Conservation (phyloP, 2,329 filamentous ascomycete genomes). For the Bimuria novae-zelandiae region DNA sequence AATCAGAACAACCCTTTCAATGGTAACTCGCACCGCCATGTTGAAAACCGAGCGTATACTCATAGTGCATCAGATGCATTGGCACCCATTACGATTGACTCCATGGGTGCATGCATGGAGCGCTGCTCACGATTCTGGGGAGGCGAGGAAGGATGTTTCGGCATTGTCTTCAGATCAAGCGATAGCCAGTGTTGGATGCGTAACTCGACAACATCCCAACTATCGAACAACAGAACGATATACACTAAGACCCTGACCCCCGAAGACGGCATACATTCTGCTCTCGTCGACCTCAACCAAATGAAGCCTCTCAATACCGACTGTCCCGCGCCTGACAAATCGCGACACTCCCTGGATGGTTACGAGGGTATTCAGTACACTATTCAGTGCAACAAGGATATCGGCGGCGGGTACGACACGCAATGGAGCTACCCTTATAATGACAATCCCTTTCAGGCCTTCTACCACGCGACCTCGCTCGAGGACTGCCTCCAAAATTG, state of each 20-base stretch:
- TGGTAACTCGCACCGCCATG: conserved; percentile 20
- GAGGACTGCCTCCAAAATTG: conserved; percentile 37
- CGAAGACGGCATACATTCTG: conserved; percentile 21
- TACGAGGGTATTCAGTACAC: conserved; percentile 33
- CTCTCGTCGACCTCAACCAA: conserved; percentile 24
- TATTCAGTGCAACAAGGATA: conserved; percentile 33
- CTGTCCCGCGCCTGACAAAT: conserved; percentile 31
- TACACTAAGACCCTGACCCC: conserved; percentile 9
- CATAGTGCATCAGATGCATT: conserved; percentile 24
- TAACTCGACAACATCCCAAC: conserved; percentile 25
- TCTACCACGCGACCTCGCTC: conserved; percentile 33
- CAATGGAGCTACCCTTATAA: conserved; percentile 29
- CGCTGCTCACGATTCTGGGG: conserved; percentile 40
- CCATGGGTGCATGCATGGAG: conserved; percentile 36
- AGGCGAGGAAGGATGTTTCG: conserved; percentile 35
- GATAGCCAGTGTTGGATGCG: conserved; percentile 33
- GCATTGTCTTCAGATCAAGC: conserved; percentile 29
- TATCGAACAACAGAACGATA: neutral
- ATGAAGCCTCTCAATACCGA: conserved; percentile 24
- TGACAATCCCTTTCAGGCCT: conserved; percentile 22
- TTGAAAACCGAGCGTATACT: neutral
- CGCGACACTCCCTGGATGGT: conserved; percentile 25
- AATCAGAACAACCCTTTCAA: conserved; percentile 33
- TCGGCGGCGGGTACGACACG: conserved; percentile 19
- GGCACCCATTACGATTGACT: conserved; percentile 18